Base-by-base conservation (phyloP, 805 yeast genomes). In the Candida chauliodis region DNA sequence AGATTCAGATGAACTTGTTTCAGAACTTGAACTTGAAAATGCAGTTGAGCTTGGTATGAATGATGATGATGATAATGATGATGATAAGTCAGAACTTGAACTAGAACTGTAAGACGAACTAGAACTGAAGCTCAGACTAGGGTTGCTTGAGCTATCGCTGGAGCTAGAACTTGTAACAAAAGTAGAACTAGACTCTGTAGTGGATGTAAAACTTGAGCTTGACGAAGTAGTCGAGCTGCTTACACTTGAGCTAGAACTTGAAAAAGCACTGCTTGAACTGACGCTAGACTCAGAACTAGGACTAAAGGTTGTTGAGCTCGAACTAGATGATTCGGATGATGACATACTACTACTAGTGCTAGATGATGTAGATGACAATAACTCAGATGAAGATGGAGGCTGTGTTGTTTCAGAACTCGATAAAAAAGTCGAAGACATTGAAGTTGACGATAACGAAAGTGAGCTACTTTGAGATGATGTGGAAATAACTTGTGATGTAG, bases 371-470 rank as follows among this genome's bases (percentile, higher is more conserved):
- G 36, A 22, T 18, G 36, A 20, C 10, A 33, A 26, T n/a, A 42
- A 40, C 30, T 35, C 29, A 6, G 45, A 30, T 17, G 41, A 34
- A 10, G 48, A 39, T 11, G 30, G 18, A 4, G 41, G 26, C 4
- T 30, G 34, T 18, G 27, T 8, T 2, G 22, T 35, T 20, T 26
- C 26, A 13, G 34, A 20, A 22, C 30, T 34, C 3, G 38, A 25
- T 14, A 24, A 28, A 8, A 8, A 7, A 19, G 21, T 33, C 14
- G 36, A 33, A 10, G 29, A 23, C 5, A 10, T 22, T 14, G 19
- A 13, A 3, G 26, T 6, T 6, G 26, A 14, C 16, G 40, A 30
- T 17, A 36, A 24, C 5, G 33, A 31, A 14, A 34, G 29, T 14
- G 36, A 28, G n/a, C 15, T 13, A 20, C n/a, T 18, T 11, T 15